These are phyloP conservation scores for Colletotrichum sp. DNA, from an alignment of 2,329 filamentous ascomycete species.

Conservation along the genomic window DNA sequence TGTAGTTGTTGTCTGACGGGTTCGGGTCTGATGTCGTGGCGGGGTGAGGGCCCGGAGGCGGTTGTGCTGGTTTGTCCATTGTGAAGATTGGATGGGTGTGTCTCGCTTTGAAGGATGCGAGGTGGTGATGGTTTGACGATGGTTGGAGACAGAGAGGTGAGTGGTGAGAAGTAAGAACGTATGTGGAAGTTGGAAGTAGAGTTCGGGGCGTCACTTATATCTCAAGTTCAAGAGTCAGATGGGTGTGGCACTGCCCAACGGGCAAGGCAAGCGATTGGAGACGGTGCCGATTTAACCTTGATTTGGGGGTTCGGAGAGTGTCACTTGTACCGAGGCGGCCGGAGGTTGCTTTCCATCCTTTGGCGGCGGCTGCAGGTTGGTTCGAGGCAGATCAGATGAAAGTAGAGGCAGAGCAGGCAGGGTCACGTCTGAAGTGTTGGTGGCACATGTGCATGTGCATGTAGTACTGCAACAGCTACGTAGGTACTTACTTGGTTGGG, in stretches of 20 bases:
- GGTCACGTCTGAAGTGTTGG: background rate
- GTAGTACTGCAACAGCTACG: background rate
- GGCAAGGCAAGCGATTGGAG: background rate
- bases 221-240: background rate
- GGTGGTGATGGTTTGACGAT: background rate
- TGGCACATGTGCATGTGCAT: background rate
- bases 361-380: background rate
- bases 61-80: conserved; percentile 8
- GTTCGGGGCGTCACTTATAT: conserved; percentile 8
- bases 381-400: background rate
- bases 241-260: background rate
- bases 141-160: background rate
- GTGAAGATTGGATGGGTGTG: background rate
- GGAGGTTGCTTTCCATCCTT: background rate
- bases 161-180: background rate
- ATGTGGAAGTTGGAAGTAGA: background rate
- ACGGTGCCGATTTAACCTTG: background rate
- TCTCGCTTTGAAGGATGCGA: rapidly evolving
- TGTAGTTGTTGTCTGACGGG: background rate
- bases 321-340: background rate
- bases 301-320: background rate
- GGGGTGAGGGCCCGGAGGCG: background rate
- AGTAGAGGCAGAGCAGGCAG: background rate
- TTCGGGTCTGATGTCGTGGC: background rate
- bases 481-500: background rate